phyloP scores from a whole-genome alignment of 352 stramenopile species.

The Globisporangium sylvaticum region DNA sequence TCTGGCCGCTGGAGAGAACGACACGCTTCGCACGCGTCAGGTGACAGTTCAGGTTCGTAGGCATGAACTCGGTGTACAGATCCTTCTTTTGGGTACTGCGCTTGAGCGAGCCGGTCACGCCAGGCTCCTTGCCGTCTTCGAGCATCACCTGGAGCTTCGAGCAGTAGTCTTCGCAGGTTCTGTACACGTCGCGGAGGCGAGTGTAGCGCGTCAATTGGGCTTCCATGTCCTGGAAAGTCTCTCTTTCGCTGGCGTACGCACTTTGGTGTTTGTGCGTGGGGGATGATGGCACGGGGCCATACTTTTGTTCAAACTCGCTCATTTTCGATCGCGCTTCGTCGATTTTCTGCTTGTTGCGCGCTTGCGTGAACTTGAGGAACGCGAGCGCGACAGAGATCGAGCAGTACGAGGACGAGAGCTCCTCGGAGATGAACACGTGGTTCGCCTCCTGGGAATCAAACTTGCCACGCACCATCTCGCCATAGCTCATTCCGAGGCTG shows the following conservation, averaged over 20 bases:
- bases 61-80: constrained; percentile 80
- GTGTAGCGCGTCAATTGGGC: constrained; percentile 57
- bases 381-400: constrained; percentile 80
- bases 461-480: constrained; percentile 56
- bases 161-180: constrained; percentile 69
- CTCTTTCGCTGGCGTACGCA: constrained; percentile 20
- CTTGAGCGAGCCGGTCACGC: constrained; percentile 80
- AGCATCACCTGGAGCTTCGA: constrained; percentile 57
- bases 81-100: constrained; percentile 87
- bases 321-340: constrained; percentile 50
- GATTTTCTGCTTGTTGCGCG: constrained; percentile 60
- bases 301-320: constrained; percentile 56
- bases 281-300: constrained; percentile 27
- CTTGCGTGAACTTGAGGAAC: constrained; percentile 72
- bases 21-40: constrained; percentile 64
- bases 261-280: constrained; percentile 15
- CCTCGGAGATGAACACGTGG: constrained; percentile 79
- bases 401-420: constrained; percentile 76
- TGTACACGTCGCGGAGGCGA: constrained; percentile 56
- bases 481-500: constrained; percentile 41
- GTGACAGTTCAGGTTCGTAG: constrained; percentile 83
- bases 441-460: constrained; percentile 45
- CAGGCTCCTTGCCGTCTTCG: constrained; percentile 73
- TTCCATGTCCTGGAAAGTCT: constrained; percentile 49
- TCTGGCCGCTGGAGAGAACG: constrained; percentile 27